Evolutionary conservation across 306 rosid genomes (phyloP), one percentile per base, ranked within the genome.

Genomic region (Trichosanthes truncata): DNA sequence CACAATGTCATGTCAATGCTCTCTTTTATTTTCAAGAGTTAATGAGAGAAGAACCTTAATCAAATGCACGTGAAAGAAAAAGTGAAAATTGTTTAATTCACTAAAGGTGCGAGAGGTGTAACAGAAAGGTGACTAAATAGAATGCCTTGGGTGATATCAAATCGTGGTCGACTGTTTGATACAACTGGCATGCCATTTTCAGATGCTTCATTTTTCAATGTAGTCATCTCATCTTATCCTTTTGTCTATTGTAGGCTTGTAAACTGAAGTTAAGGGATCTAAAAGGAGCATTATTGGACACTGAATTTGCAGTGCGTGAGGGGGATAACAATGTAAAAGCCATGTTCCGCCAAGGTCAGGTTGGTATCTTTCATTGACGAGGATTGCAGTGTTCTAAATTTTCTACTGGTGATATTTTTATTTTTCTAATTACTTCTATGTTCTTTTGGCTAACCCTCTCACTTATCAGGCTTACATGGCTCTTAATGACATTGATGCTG

Each of bases 271-370:
- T 94, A 81, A 93, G 95, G 49, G 98, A 94, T 83, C 80, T 88
- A 80, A 92, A 92, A 82, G 98, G 98, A 81, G 98, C 98, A 60
- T 77, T 94, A 38, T 79, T 94, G 81, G 98, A 94, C 85, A 89
- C 97, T 17, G 98, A 92, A 79, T 94, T 92, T 80, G 98, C 98
- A 35, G 89, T 92, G 86, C 94, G 95, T 53, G 98, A 94, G 35
- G 98, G 97, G 80, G 91, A 87, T 7, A 79, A 91, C 84, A 92
- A 94, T 87, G 98, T 87, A 52, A 94, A 94, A 86, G 98, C 98
- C 69, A 84, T 92, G 84, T 94, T 94, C 76, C 97, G 98, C 76
- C 96, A 94, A 84, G 98, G 98, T 77, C 98, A 94, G 97, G 98
- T 94, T 86, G 86, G 89, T 88, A 79, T 81, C 41, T 72, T 82